These are phyloP conservation scores for Orbilia brochopaga DNA, from an alignment of 2,329 filamentous ascomycete species.

Conservation along the genomic window DNA sequence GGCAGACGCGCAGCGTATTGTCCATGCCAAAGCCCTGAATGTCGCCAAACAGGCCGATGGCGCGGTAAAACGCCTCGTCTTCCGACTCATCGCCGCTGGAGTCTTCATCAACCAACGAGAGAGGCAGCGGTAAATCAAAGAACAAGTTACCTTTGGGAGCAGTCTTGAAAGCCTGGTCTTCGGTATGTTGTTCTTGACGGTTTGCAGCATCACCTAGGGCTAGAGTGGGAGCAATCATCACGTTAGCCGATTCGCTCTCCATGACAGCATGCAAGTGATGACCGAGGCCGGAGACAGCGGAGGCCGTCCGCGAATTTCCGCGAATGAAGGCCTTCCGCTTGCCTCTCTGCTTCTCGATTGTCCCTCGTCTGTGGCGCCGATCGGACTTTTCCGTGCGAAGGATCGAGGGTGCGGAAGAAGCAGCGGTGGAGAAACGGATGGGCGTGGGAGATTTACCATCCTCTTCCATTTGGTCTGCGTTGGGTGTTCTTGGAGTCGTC, in stretches of 20 bases:
- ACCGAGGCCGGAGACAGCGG: slow-evolving; percentile 28
- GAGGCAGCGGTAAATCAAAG: slow-evolving; percentile 52
- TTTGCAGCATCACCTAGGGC: slow-evolving; percentile 44
- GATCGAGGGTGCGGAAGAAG: slow-evolving; percentile 8
- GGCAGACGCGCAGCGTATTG: slow-evolving; percentile 41
- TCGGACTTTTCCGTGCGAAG: slow-evolving; percentile 25
- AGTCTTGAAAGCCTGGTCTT: slow-evolving; percentile 50
- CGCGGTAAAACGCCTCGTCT: slow-evolving; percentile 51
- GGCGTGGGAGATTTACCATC: slow-evolving; percentile 50
- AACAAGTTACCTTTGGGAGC: slow-evolving; percentile 52
- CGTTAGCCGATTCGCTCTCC: slow-evolving; percentile 48
- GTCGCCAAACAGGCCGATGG: slow-evolving; percentile 51
- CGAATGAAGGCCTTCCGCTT: slow-evolving; percentile 30
- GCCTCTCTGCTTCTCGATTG: slow-evolving; percentile 25
- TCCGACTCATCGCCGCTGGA: slow-evolving; percentile 51
- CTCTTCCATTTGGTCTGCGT: slow-evolving; percentile 49
- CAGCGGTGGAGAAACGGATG: slow-evolving; percentile 6
- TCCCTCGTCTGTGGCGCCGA: slow-evolving; percentile 23
- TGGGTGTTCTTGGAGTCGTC: slow-evolving; percentile 35
- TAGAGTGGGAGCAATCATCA: slow-evolving; percentile 47
- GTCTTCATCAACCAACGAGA: slow-evolving; percentile 51
- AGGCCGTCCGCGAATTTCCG: slow-evolving; percentile 26
- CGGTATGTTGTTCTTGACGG: slow-evolving; percentile 52
- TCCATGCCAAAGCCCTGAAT: slow-evolving; percentile 49
- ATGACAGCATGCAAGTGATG: slow-evolving; percentile 27